Conservation (phyloP, 2,329 filamentous ascomycete genomes). For the Lachnellula cervina region DNA sequence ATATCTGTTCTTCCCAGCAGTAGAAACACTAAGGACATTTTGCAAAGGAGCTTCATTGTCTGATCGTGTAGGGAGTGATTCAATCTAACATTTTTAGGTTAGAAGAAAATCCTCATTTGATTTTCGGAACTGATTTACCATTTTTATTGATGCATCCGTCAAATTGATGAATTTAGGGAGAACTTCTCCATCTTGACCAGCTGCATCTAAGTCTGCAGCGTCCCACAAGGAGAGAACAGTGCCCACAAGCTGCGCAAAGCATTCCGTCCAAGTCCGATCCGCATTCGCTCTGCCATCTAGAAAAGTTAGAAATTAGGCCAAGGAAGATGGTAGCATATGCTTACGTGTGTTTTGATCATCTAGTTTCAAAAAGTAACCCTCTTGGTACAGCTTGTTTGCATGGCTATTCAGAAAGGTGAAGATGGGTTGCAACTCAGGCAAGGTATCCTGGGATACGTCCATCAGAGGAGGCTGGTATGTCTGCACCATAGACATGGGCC, state of each 20-base stretch:
- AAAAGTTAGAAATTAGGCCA: conserved; percentile 29
- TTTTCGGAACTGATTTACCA: conserved; percentile 54
- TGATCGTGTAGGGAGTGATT: conserved; percentile 82
- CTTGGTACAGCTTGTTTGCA: conserved; percentile 93
- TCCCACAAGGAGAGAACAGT: conserved; percentile 96
- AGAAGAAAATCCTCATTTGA: neutral
- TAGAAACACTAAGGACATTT: conserved; percentile 93
- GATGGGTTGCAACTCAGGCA: conserved; percentile 89
- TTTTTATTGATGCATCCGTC: conserved; percentile 95
- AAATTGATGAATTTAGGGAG: conserved; percentile 92
- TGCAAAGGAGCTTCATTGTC: conserved; percentile 74
- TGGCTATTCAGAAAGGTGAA: conserved; percentile 94
- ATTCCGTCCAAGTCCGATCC: conserved; percentile 91
- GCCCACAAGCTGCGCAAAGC: conserved; percentile 92
- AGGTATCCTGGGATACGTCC: conserved; percentile 78
- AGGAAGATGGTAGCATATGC: conserved; percentile 35
- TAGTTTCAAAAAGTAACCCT: conserved; percentile 95
- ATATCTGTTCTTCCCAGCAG: conserved; percentile 91
- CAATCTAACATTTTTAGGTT: conserved; percentile 53
- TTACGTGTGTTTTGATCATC: conserved; percentile 89
- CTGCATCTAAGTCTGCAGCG: conserved; percentile 82
- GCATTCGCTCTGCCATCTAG: conserved; percentile 79
- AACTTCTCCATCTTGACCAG: conserved; percentile 78
- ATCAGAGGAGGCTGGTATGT: conserved; percentile 81
- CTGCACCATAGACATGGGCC: conserved; percentile 81